Base-by-base conservation (phyloP, 1,284 basidiomycete genomes). In the Microbotryum saponariae region DNA sequence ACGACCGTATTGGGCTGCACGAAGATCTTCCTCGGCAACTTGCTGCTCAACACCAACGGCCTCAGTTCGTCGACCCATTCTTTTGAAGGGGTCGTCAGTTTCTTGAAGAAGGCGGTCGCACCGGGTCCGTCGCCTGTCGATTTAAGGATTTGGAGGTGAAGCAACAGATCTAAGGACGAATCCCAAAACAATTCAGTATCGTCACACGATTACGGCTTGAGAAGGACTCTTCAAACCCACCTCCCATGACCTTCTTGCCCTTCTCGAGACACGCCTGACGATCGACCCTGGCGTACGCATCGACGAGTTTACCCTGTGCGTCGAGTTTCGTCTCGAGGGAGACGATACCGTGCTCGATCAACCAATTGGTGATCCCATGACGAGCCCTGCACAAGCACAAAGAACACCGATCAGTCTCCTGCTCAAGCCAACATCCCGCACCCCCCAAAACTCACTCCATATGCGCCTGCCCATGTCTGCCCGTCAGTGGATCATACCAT, bases 401-500 rank as follows among this genome's bases (percentile, higher is more conserved):
- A 37, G 37, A 37, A 37, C 9, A 16, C 14, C 37, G 37, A 37
- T 37, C 37, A 37, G 37, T 42, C 37, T 42, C 37, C 2, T 18
- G 12, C 31, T 31, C 31, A 42, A 18, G 14, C 37, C 37, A 9
- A 37, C 23, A 23, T 29, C 20, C 27, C 23, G 25, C 46, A 37
- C 25, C 25, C n/a, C n/a, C 25, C 25, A 25, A 6, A 27, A 27
- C 61, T 31, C 14, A 63, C 62, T 63, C 44, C 89, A 91, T 91
- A 73, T 91, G 89, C n/a, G 89, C 89, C 73, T 91, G 89, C 21
- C 89, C 87, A 71, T 91, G 89, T 75, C 89, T 89, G 74, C 83
- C 78, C 9, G 83, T 86, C 31, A 76, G 78, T 29, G 89, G 88
- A 72, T 92, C 87, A 68, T 87, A 92, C 74, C 80, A 89, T 74